Base-by-base conservation (phyloP, 140 eudicot species). In the Flaveria floridana region DNA sequence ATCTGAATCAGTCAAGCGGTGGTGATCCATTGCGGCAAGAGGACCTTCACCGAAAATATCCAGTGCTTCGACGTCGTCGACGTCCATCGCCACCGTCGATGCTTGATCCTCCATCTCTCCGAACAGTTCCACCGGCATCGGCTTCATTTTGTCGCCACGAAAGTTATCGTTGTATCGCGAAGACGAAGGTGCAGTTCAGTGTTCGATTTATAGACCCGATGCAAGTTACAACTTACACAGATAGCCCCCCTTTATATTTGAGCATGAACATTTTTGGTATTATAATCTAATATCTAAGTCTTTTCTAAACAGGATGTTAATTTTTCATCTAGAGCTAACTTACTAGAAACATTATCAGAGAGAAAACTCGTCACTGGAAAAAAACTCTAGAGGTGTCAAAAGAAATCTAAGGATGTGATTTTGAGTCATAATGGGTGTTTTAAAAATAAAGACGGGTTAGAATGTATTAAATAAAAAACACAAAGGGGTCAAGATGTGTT, bases 1-100 rank as follows among this genome's bases (percentile, higher is more conserved):
- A 52, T 91, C 97, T 61, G 93, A 70, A 71, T 91, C 93, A 3
- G 88, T 82, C 21, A 89, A 81, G 26, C 88, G 86, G 83, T 86
- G 87, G 74, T 83, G 78, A 51, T 86, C 89, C 80, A 81, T 53
- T 65, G 81, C 75, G 51, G 77, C 77, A 70, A 87, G 55, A 0
- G 90, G 89, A 28, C 88, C 86, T 59, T 87, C 97, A 12, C 96
- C 91, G 81, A 91, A 89, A 14, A 89, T 68, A 70, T 91, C 96
- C 37, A 87, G 74, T 4, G 93, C 78, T 3, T 87, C 97, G 16
- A 78, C 84, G 84, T 91, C 97, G 65, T 91, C 97, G 2, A 88
- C 93, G 64, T 91, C 94, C 97, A 91, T 89, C 0, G 94, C 94
- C 78, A 85, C 82, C 20, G 96, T 71, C 3, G 89, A 77, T 15